Percentiles rank a stretch among this genome's conserved stretches.
phyloP scores from a whole-genome alignment of 768 basidiomycete species.

The Boletus reticuloceps region DNA sequence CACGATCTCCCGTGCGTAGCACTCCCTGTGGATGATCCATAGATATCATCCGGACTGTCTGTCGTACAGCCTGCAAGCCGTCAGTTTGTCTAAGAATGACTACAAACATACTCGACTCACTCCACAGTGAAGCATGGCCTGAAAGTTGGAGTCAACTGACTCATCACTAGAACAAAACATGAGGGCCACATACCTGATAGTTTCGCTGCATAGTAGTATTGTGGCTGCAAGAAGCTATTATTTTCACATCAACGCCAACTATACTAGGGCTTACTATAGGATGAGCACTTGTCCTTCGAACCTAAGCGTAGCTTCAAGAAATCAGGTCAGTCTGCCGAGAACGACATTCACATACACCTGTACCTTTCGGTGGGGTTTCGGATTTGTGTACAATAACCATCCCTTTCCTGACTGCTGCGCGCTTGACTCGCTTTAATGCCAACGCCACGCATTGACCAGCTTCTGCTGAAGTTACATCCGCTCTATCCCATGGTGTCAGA shows the following conservation, averaged over 20 bases:
- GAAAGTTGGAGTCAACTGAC: neutral
- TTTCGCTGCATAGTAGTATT: slow-evolving; percentile 91
- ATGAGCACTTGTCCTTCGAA: slow-evolving; percentile 96
- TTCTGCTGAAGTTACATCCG: slow-evolving; percentile 78
- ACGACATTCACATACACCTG: slow-evolving; percentile 1
- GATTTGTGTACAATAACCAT: slow-evolving; percentile 88
- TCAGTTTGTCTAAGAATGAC: neutral
- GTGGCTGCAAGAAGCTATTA: slow-evolving; percentile 48
- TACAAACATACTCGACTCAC: slow-evolving; percentile 38
- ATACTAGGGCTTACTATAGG: slow-evolving; percentile 64
- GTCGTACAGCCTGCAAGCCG: slow-evolving; percentile 69
- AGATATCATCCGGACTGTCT: slow-evolving; percentile 86
- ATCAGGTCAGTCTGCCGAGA: neutral
- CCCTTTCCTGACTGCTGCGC: slow-evolving; percentile 84
- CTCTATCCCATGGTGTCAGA: slow-evolving; percentile 42
- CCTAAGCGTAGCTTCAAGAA: slow-evolving; percentile 58
- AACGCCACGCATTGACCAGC: slow-evolving; percentile 95
- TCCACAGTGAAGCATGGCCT: slow-evolving; percentile 94
- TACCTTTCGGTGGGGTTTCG: slow-evolving; percentile 76
- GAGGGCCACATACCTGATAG: slow-evolving; percentile 66
- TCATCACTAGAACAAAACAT: neutral
- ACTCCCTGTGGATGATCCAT: slow-evolving; percentile 90
- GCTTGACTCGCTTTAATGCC: slow-evolving; percentile 85
- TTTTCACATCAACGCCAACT: neutral
- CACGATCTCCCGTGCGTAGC: slow-evolving; percentile 91